phyloP scores from a whole-genome alignment of 1,284 basidiomycete genomes.

The Melampsora larici-populina region DNA sequence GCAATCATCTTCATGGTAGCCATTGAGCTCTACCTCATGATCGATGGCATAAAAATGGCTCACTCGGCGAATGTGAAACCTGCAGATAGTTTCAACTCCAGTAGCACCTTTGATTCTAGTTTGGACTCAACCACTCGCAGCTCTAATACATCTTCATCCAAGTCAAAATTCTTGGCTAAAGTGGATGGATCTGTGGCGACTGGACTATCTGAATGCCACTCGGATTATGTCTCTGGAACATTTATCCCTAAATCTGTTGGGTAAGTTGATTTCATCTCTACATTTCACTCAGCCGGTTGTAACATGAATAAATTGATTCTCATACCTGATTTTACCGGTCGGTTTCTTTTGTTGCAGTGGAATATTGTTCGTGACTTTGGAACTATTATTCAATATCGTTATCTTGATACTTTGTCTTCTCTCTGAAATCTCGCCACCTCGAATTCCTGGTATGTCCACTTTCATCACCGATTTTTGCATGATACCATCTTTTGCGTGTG shows the following conservation, averaged over 20 bases:
- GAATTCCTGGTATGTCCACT: slow-evolving; percentile 19
- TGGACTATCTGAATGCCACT: background rate
- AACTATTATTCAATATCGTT: slow-evolving; percentile 32
- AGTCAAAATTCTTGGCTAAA: background rate
- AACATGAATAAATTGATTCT: background rate
- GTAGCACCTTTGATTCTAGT: background rate
- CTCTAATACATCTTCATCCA: background rate
- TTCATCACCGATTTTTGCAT: background rate
- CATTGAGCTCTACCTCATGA: slow-evolving; percentile 32
- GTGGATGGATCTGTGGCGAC: background rate
- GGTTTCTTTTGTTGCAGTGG: slow-evolving; percentile 9
- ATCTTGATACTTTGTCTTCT: slow-evolving; percentile 33
- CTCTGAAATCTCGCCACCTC: slow-evolving; percentile 34
- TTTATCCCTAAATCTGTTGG: slow-evolving; percentile 34
- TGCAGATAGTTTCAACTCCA: background rate
- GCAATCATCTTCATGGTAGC: slow-evolving; percentile 27
- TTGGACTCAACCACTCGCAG: background rate
- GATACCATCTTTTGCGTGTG: slow-evolving; percentile 22
- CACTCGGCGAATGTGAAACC: background rate
- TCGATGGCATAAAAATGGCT: background rate
- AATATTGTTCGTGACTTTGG: slow-evolving; percentile 36
- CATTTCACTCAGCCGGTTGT: background rate
- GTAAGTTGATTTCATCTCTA: slow-evolving; percentile 1
- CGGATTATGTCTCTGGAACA: slow-evolving; percentile 33
- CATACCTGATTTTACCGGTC: background rate